Evolutionary conservation across 768 basidiomycete genomes (phyloP), one percentile per base, ranked within the genome.

Genomic region (Amanita rubescens): DNA sequence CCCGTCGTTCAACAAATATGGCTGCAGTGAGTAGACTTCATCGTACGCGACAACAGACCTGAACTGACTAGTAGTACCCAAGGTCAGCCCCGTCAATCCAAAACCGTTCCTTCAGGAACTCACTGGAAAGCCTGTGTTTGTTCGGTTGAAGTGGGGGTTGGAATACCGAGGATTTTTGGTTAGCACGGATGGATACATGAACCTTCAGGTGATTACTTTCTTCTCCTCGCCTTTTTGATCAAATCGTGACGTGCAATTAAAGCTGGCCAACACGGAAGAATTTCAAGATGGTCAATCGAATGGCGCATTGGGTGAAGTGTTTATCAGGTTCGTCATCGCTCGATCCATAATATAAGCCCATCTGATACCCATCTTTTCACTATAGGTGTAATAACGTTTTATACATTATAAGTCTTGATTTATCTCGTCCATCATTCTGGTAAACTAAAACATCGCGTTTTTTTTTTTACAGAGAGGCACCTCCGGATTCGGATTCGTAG

Each of bases 241-340:
- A 22, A 3, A 35, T 47, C 27, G 11, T 32, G 47, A 34, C 33
- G 22, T 48, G 50, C 25, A 51, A 52, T 4, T n/a, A 12, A 59
- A 99, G 95, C 78, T 99, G 49, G 95, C 94, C n/a, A 98, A 98
- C 69, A 94, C 96, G 2, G 96, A 98, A 69, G 96, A 99, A 68
- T 95, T 87, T 62, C 94, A 97, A 68, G 90, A 96, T 61, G 95
- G 94, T 20, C 81, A 90, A 69, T 94, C 92, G 7, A 96, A 90
- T 57, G 96, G 96, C 32, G 86, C 94, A 1, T 75, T 99, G n/a
- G 96, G 96, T 59, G 96, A 99, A 71, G 94, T 99, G 41, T 97
- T 98, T 72, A 96, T 99, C 67, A 82, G 96, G 93, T 92, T 63
- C 56, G 87, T 66, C 24, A 14, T 32, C 38, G 35, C 37, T 20